These are phyloP conservation scores for Myriangium duriaei DNA, from an alignment of 2,329 filamentous ascomycete genomes.

Conservation along the genomic window DNA sequence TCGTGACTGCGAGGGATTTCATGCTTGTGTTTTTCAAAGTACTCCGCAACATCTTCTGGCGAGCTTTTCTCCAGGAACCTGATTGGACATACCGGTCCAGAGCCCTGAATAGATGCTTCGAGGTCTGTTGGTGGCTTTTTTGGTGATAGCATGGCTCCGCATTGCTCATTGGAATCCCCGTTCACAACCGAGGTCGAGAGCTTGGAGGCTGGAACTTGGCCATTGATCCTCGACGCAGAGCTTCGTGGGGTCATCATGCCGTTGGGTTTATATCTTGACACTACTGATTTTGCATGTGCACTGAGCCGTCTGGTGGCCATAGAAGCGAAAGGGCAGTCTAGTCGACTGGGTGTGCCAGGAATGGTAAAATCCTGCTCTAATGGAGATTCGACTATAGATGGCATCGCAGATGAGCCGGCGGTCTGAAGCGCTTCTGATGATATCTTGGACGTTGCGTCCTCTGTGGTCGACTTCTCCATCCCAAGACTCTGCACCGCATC, in stretches of 20 bases:
- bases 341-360: constrained; percentile 62
- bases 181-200: neutral
- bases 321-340: constrained; percentile 69
- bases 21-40: constrained; percentile 91
- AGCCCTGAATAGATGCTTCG: constrained; percentile 12
- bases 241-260: constrained; percentile 7
- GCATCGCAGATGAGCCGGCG: constrained; percentile 24
- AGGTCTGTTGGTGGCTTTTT: constrained; percentile 7
- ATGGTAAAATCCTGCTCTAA: constrained; percentile 88
- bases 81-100: constrained; percentile 68
- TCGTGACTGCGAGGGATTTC: constrained; percentile 88
- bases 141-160: constrained; percentile 15
- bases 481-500: constrained; percentile 4
- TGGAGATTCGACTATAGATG: constrained; percentile 27
- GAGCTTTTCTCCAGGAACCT: constrained; percentile 86
- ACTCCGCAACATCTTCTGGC: constrained; percentile 82
- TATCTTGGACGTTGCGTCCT: constrained; percentile 6
- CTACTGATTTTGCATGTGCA: constrained; percentile 27
- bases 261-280: constrained; percentile 24
- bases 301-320: constrained; percentile 29
- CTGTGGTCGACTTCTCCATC: neutral
- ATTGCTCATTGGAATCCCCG: constrained; percentile 4
- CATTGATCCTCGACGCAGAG: constrained; percentile 9
- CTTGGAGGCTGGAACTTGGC: constrained; percentile 1
- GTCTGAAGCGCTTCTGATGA: constrained; percentile 25